Evolutionary conservation across 2,329 filamentous ascomycete genomes (phyloP).

Genomic region (Fusarium heterosporum): DNA sequence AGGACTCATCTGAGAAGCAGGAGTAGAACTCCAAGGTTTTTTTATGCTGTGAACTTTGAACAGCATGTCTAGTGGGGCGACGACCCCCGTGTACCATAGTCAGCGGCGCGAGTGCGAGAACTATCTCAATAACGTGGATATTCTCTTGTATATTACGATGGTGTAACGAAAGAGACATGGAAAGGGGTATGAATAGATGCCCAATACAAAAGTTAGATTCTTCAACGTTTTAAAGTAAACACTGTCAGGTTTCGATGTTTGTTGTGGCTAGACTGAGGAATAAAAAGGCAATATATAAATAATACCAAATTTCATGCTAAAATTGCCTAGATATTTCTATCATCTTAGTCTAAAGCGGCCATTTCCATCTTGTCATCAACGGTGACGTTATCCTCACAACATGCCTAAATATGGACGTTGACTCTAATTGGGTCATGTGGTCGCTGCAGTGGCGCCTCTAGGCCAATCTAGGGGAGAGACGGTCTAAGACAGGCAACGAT

Average conservation of each 20-base stretch:
- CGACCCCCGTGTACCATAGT: conserved; percentile 29
- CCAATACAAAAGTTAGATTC: not conserved
- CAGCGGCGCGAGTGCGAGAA: conserved; percentile 7
- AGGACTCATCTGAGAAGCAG: not conserved
- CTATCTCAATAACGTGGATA: conserved; percentile 5
- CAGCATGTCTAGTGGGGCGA: conserved; percentile 10
- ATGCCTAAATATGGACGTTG: conserved; percentile 5
- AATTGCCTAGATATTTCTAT: too few relatives aligned
- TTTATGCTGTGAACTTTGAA: not conserved
- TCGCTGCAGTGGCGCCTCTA: conserved; percentile 19
- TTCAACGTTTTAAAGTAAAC: not conserved
- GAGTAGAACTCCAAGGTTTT: conserved; percentile 1
- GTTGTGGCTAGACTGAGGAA: too few relatives aligned
- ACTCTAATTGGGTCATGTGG: conserved; percentile 37
- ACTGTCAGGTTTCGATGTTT: too few relatives aligned
- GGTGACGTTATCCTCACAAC: conserved; percentile 33
- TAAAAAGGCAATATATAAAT: too few relatives aligned
- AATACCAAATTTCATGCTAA: too few relatives aligned
- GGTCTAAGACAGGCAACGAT: conserved; percentile 1
- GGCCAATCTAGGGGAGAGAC: conserved; percentile 13
- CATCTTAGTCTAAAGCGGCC: too few relatives aligned
- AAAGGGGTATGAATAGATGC: not conserved
- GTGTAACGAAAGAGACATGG: not conserved
- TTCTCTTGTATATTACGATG: conserved; percentile 18
- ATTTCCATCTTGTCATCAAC: not conserved